These are phyloP conservation scores for Bretziella fagacearum DNA, from an alignment of 2,329 filamentous ascomycete genomes.

Conservation along the genomic window DNA sequence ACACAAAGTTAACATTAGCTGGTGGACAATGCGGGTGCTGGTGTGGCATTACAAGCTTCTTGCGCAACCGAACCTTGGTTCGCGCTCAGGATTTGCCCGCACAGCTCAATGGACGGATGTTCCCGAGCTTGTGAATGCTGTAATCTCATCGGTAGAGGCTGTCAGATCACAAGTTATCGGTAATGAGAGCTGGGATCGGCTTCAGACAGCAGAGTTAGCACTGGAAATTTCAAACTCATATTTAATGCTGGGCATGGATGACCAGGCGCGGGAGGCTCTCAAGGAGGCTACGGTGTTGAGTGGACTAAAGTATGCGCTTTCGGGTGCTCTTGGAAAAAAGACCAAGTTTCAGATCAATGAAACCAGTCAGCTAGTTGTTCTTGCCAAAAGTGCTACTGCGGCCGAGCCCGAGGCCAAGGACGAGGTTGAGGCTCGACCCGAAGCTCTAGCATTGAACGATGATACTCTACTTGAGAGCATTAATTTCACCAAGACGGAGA, in stretches of 20 bases:
- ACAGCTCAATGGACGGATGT: conserved; percentile 43
- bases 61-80: conserved; percentile 37
- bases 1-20: conserved; percentile 25
- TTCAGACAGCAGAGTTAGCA: conserved; percentile 51
- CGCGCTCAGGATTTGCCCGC: conserved; percentile 38
- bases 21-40: conserved; percentile 53
- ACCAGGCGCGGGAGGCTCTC: conserved; percentile 54
- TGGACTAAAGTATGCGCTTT: conserved; percentile 66
- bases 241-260: conserved; percentile 68
- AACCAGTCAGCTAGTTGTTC: conserved; percentile 75
- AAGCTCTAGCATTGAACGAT: conserved; percentile 67
- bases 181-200: conserved; percentile 25
- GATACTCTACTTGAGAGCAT: conserved; percentile 86
- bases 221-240: conserved; percentile 71
- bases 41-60: conserved; percentile 50
- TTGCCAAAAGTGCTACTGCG: conserved; percentile 54
- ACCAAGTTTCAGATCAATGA: conserved; percentile 66
- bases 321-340: conserved; percentile 70
- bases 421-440: conserved; percentile 30
- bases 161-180: conserved; percentile 25
- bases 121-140: conserved; percentile 34
- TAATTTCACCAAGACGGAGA: conserved; percentile 45
- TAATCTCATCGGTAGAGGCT: conserved; percentile 27
- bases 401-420: conserved; percentile 16
- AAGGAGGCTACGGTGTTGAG: conserved; percentile 47